These are phyloP conservation scores for Diaporthe ilicicola DNA, from an alignment of 2,329 filamentous ascomycete genomes.

Conservation along the genomic window DNA sequence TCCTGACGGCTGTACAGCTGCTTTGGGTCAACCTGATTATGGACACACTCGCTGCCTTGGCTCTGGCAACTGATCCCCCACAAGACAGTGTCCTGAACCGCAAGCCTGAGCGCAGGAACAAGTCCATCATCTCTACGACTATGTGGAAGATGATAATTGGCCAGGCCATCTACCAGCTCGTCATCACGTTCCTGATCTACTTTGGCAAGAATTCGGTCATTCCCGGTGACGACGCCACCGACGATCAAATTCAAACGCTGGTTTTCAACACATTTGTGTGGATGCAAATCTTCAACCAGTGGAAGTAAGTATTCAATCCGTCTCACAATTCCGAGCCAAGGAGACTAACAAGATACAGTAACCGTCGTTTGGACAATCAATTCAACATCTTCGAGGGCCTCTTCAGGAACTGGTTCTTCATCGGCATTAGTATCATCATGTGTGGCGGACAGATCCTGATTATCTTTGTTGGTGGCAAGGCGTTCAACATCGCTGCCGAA, in stretches of 20 bases:
- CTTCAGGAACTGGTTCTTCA: conserved; percentile 86
- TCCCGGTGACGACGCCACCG: conserved; percentile 48
- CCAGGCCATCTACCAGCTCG: conserved; percentile 88
- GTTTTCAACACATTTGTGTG: conserved; percentile 99
- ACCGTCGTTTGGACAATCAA: conserved; percentile 90
- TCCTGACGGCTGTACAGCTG: conserved; percentile 88
- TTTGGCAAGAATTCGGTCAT: conserved; percentile 52
- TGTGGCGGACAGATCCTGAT: conserved; percentile 90
- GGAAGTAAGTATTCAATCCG: conserved; percentile 73
- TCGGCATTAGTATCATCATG: conserved; percentile 86
- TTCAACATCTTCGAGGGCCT: conserved; percentile 97
- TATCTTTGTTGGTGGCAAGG: conserved; percentile 82
- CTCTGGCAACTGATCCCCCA: conserved; percentile 89
- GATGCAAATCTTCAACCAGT: conserved; percentile 99
- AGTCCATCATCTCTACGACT: conserved; percentile 78
- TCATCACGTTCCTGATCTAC: conserved; percentile 81
- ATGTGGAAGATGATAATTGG: conserved; percentile 99
- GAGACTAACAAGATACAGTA: conserved; percentile 55
- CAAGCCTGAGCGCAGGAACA: conserved; percentile 68
- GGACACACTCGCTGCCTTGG: conserved; percentile 92
- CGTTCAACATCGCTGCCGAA: conserved; percentile 74
- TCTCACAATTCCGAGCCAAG: background rate
- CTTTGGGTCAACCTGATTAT: conserved; percentile 98
- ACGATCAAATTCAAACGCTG: conserved; percentile 73
- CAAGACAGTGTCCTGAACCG: conserved; percentile 81